Base-by-base conservation (phyloP, 2,329 filamentous ascomycete species). In the Cyanodermella asteris region DNA sequence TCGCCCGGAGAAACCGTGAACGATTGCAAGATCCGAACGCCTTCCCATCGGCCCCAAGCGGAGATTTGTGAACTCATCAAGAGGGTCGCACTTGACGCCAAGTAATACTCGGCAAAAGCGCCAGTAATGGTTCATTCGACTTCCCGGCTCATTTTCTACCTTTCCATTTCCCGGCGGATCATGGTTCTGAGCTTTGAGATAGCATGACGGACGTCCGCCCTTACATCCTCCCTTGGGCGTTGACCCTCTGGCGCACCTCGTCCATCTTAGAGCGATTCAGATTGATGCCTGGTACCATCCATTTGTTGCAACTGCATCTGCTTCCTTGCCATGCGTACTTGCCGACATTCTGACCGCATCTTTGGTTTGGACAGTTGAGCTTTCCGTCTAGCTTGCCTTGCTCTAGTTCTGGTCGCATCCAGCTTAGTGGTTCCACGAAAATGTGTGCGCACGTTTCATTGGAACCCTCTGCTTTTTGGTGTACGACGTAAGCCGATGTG, bases 301-400 rank as follows among this genome's bases (percentile, higher is more conserved):
- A 94, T 33, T 72, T 68, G 18, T 73, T 70, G 47, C 87, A 97
- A 42, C 70, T 87, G 52, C 87, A 97, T 45, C 70, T 71, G 60
- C 93, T 73, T 9, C 87, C 87, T 45, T 90, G 80, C 87, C 87
- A 97, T 26, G 84, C 76, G 43, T 93, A 97, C 38, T 87, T 76
- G 19, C 87, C 87, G 23, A 94, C 67, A 26, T 78, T 80, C 20
- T 76, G 69, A 23, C 64, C 67, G 47, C 87, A 97, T 40, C 72
- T 74, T 6, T 45, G 30, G 37, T 72, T 75, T 7, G 87, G 84
- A 41, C 87, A 97, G 30, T 70, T 64, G 16, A 97, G 57, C 7
- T 84, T 69, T 13, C 87, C 87, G 31, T 82, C 77, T 13, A 94
- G 59, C 32, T 72, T 66, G 15, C 77, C 81, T 39, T 75, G 64